Base-by-base conservation (phyloP, 768 basidiomycete genomes). In the Tricholoma hemisulphureum region DNA sequence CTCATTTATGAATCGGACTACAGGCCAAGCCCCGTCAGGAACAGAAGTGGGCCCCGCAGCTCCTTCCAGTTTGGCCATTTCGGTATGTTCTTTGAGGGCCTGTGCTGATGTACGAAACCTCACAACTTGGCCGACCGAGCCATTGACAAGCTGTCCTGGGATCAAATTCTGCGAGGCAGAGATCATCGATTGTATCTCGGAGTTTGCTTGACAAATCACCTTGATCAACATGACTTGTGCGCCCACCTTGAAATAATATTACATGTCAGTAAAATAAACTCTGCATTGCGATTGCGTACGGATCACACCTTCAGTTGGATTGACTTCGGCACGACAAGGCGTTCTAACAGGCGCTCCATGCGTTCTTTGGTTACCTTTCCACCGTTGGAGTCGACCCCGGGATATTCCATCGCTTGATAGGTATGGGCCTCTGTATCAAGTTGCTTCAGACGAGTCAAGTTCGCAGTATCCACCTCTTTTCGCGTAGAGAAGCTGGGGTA, bases 161-260 rank as follows among this genome's bases (percentile, higher is more conserved):
- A 79, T 66, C 55, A 89, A 68, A 61, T 91, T 91, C 88, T 90
- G 61, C 21, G 14, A 32, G n/a, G 28, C 31, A n/a, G 46, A 53
- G 11, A 59, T 41, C 23, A 43, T 35, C 23, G 28, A 10, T 23
- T 21, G 6, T 14, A n/a, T 18, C 9, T 10, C 23, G 45, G 37
- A 51, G 11, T 32, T 16, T 53, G n/a, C 39, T 51, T 45, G n/a
- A 4, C 13, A 9, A 34, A 7, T 13, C 6, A 84, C 88, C 77
- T 89, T 89, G 61, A 89, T 78, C 2, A 90, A 68, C 91, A 93
- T 93, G 4, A 96, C 94, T 68, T 96, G 94, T 3, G 92, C 90
- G 11, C 87, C 88, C 52, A 87, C 76, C 83, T 92, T 14, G 11
- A 39, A 57, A 53, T 41, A 26, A 41, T 29, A 21, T 46, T 34